Base-by-base conservation (phyloP, 2,329 filamentous ascomycete species). In the Arthrobotrys conoides region DNA sequence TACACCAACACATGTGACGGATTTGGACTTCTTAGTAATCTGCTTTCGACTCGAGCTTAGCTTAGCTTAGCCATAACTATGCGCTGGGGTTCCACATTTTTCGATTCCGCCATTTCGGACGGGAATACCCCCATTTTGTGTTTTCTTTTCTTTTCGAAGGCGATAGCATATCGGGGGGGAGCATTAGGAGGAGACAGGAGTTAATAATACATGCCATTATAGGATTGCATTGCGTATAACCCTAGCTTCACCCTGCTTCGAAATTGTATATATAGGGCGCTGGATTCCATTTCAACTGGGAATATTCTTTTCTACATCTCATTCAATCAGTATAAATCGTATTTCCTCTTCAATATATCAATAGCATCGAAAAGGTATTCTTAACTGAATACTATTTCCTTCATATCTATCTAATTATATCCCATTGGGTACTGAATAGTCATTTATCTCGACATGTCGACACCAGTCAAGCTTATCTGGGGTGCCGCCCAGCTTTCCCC, bases 381-480 rank as follows among this genome's bases (percentile, higher is more conserved):
- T 57, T 18, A 27, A 30, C 49, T 53, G 33, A 14, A 38, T 53
- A 53, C 49, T 27, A 53, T 12, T 20, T 41, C 16, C 3, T 53
- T 16, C 10, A 2, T 16, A 41, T 24, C 20, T 41, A 30, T 27
- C 4, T n/a, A 53, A 68, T 20, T 24, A 65, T 66, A 16, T 53
- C 44, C 33, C 10, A 53, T 36, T 48, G 18, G 5, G 22, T 1
- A 44, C 44, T 20, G 33, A 41, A 24, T 22, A 24, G 20, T 41
- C 16, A 63, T 6, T 18, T 36, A 53, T 59, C 16, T 24, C 16
- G 33, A 14, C 36, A 70, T 48, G 27, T 63, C 59, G 55, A 14
- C 55, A 38, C 64, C 57, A 20, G 55, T 64, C 16, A 76, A 77
- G 14, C 53, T 78, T 36, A 61, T 78, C 18, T 78, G 71, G 55